These are phyloP conservation scores for Blastobotrys arbuscula DNA, from an alignment of 1,139 yeast species.

Conservation along the genomic window DNA sequence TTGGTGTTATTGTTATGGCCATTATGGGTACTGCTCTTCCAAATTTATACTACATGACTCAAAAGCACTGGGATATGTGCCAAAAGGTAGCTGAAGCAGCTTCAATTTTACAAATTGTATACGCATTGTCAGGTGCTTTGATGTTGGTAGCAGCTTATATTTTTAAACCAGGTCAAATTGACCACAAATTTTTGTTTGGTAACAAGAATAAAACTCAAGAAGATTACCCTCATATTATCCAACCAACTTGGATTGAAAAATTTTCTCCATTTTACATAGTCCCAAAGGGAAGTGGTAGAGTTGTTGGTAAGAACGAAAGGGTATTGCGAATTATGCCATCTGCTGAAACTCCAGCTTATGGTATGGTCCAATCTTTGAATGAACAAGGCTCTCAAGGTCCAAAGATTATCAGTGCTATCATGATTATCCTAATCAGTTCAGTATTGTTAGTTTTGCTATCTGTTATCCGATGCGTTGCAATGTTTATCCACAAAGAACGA, in stretches of 20 bases:
- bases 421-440: constrained; percentile 44
- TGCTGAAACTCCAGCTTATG: constrained; percentile 9
- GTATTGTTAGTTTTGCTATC: constrained; percentile 51
- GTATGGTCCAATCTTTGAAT: constrained; percentile 9
- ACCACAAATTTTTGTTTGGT: constrained; percentile 35
- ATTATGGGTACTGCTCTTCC: constrained; percentile 63
- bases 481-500: constrained; percentile 39
- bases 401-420: constrained; percentile 6
- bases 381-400: constrained; percentile 7
- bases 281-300: constrained; percentile 20
- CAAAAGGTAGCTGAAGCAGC: constrained; percentile 57
- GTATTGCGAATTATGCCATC: constrained; percentile 7
- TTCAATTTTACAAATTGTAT: constrained; percentile 49
- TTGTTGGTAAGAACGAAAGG: constrained; percentile 6
- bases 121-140: constrained; percentile 49
- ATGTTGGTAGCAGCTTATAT: constrained; percentile 50
- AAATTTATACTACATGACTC: constrained; percentile 51
- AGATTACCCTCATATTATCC: constrained; percentile 45
- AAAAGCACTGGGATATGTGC: constrained; percentile 44
- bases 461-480: constrained; percentile 50
- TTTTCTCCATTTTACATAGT: constrained; percentile 45
- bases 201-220: constrained; percentile 35
- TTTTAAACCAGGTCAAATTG: constrained; percentile 47
- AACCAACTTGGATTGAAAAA: constrained; percentile 76
- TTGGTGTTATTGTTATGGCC: constrained; percentile 61